phyloP scores from a whole-genome alignment of 2,329 filamentous ascomycete genomes.

The Colletotrichum costaricense region DNA sequence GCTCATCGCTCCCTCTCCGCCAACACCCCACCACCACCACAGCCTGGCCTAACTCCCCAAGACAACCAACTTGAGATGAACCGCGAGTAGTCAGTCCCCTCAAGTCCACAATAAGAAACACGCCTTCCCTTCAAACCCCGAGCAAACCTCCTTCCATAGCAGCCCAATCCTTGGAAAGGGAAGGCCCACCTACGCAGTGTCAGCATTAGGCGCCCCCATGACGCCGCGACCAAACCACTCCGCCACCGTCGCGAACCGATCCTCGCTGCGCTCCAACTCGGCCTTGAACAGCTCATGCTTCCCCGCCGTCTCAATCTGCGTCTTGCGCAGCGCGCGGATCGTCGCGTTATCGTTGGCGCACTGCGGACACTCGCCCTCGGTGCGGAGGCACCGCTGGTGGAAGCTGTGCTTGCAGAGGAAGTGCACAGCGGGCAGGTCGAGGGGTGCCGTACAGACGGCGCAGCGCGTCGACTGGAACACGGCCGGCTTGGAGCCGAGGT shows the following conservation, averaged over 20 bases:
- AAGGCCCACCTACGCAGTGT: conserved; percentile 34
- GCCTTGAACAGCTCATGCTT: conserved; percentile 90
- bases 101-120: not conserved
- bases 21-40: not conserved
- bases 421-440: conserved; percentile 92
- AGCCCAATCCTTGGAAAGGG: too few relatives aligned
- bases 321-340: conserved; percentile 85
- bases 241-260: conserved; percentile 89
- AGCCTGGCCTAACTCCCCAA: not conserved
- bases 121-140: not conserved
- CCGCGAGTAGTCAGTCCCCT: not conserved
- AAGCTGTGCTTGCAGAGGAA: conserved; percentile 98
- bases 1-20: not conserved
- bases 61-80: not conserved
- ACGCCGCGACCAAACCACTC: conserved; percentile 97
- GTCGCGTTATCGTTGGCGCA: conserved; percentile 88
- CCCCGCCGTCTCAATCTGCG: conserved; percentile 87
- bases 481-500: conserved; percentile 81
- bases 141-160: not conserved
- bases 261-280: conserved; percentile 80
- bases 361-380: conserved; percentile 79
- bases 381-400: conserved; percentile 85
- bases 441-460: conserved; percentile 78
- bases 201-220: conserved; percentile 69
- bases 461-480: conserved; percentile 94